These are phyloP conservation scores for Plasmodium knowlesi DNA, from an alignment of 169 alveolate genomes.

Conservation along the genomic window DNA sequence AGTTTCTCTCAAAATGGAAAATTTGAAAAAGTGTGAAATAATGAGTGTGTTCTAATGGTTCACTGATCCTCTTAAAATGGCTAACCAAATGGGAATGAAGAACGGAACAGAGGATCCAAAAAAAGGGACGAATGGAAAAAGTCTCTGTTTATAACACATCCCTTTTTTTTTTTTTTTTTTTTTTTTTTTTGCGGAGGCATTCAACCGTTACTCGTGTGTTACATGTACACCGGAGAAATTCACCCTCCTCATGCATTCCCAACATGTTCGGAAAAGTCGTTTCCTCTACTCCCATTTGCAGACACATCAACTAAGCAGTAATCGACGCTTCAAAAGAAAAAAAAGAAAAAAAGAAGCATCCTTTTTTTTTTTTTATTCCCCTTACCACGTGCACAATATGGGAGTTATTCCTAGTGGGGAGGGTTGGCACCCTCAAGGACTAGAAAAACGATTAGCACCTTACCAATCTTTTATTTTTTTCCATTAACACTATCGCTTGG, in stretches of 20 bases:
- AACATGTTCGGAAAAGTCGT: neutral
- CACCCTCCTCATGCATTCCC: neutral
- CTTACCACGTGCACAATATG: neutral
- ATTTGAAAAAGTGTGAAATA: neutral
- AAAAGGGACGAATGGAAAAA: neutral
- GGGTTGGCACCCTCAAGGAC: neutral
- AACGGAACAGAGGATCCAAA: neutral
- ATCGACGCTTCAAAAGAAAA: neutral
- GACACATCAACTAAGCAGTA: neutral
- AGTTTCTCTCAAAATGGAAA: neutral
- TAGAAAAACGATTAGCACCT: neutral
- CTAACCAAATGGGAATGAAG: neutral
- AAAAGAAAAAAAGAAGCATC: neutral
- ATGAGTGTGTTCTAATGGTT: neutral
- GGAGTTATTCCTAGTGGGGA: neutral
- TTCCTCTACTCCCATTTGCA: neutral
- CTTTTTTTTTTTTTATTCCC: neutral
- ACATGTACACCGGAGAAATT: neutral
- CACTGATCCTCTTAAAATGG: neutral
- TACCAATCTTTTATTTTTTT: neutral
- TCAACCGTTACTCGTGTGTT: neutral
- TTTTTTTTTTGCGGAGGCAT: neutral
- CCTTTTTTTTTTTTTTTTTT: neutral
- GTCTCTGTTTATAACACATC: neutral
- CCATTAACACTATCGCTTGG: neutral